These are phyloP conservation scores for Saitozyma sp. DNA, from an alignment of 768 basidiomycete genomes.

Conservation along the genomic window DNA sequence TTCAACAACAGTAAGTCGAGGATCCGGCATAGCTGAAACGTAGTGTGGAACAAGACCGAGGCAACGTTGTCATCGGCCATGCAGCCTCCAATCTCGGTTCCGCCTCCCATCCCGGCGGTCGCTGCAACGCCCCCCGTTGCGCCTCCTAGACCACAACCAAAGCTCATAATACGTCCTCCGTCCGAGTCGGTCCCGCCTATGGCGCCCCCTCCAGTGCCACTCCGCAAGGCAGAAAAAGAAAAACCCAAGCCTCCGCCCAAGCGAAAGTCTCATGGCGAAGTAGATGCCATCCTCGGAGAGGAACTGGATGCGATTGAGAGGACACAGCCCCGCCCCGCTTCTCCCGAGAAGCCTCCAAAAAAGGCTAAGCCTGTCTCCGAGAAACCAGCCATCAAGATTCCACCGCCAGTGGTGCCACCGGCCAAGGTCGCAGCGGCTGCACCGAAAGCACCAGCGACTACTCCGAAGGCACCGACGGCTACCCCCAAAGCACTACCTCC, in stretches of 20 bases:
- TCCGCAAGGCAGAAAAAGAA: constrained; percentile 9
- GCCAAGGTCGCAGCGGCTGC: no score
- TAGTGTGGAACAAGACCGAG: constrained; percentile 72
- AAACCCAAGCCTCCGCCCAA: constrained; percentile 1
- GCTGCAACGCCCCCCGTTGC: no score
- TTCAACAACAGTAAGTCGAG: constrained; percentile 77
- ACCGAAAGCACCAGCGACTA: constrained; percentile 1
- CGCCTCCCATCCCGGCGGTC: no score
- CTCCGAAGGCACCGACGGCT: constrained; percentile 36
- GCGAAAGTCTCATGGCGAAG: constrained; percentile 26
- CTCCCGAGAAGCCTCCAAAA: constrained; percentile 53
- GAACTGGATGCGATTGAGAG: constrained; percentile 51
- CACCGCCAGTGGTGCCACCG: no score
- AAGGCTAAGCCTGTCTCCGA: constrained; percentile 61
- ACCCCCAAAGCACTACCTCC: not conserved
- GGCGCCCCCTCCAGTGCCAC: constrained; percentile 42
- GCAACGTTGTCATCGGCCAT: constrained; percentile 51
- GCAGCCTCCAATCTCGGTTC: no score
- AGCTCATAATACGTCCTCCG: no score
- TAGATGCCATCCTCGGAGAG: constrained; percentile 48
- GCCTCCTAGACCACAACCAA: no score
- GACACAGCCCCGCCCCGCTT: constrained; percentile 1
- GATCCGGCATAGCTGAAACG: not conserved
- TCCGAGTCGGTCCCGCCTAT: constrained; percentile 19
- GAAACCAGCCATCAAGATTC: no score